phyloP scores from a whole-genome alignment of 345 rosid species.

The Eutrema heterophyllum region DNA sequence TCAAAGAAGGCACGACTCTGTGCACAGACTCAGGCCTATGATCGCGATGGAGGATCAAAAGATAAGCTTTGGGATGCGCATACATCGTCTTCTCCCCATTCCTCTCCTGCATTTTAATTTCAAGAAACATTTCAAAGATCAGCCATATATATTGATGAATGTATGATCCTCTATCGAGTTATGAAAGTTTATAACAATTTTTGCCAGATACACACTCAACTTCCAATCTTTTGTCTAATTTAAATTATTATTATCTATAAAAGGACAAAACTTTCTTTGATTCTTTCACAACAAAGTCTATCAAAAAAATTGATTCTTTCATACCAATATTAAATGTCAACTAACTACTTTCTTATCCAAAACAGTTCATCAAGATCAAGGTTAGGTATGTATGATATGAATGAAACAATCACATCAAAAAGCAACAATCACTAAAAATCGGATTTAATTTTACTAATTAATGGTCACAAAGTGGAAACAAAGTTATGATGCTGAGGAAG shows the following conservation, averaged over 20 bases:
- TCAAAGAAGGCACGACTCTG: too few species aligned
- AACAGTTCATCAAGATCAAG: neutral
- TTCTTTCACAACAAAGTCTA: slow-evolving; percentile 13
- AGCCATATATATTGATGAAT: neutral
- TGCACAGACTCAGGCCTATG: neutral
- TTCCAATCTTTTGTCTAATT: neutral
- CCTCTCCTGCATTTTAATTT: slow-evolving; percentile 12
- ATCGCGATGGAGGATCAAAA: neutral
- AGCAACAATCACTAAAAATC: neutral
- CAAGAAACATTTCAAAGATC: slow-evolving; percentile 2
- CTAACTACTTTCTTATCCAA: neutral
- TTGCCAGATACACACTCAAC: slow-evolving; percentile 1
- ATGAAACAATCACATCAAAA: neutral
- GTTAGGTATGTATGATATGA: neutral
- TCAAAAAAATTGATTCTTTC: neutral
- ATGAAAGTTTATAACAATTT: neutral
- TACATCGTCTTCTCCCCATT: neutral
- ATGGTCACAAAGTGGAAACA: slow-evolving; percentile 5
- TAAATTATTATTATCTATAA: neutral
- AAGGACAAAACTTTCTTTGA: slow-evolving; percentile 20
- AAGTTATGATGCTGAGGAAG: slow-evolving; percentile 31
- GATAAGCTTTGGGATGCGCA: neutral
- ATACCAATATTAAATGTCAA: neutral
- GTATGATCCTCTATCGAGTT: neutral
- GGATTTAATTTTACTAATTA: neutral